Conservation (phyloP, 768 basidiomycete species). For the Hemileccinum rubropunctum region DNA sequence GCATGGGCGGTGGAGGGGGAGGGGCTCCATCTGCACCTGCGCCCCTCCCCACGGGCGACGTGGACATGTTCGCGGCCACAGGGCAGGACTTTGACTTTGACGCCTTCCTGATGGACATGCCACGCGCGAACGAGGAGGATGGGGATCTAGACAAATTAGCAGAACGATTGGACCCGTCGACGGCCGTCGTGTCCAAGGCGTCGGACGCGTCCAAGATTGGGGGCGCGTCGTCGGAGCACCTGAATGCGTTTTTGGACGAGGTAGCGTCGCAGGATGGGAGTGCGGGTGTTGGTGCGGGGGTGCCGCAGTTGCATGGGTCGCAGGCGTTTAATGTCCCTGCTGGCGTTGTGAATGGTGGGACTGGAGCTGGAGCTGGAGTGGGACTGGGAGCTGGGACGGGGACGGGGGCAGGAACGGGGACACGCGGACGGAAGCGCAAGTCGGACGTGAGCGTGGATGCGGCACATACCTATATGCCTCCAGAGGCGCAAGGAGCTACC, state of each 20-base stretch:
- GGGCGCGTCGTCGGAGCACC: conserved; percentile 33
- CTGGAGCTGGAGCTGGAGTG: neutral
- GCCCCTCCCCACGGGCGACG: conserved; percentile 1
- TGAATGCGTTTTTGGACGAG: conserved; percentile 44
- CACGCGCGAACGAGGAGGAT: conserved; percentile 27
- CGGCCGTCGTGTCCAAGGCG: conserved; percentile 22
- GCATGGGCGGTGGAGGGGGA: conserved; percentile 5
- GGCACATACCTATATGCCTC: neutral
- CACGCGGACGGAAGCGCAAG: conserved; percentile 39
- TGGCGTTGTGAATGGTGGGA: neutral
- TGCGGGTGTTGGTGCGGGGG: neutral
- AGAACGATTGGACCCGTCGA: conserved; percentile 31
- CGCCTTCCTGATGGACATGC: conserved; percentile 39
- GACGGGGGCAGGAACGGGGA: neutral
- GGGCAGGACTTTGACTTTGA: conserved; percentile 38
- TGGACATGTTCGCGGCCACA: conserved; percentile 19
- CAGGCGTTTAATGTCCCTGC: conserved; percentile 8
- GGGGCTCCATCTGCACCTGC: neutral
- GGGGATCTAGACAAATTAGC: conserved; percentile 34
- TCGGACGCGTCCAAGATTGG: conserved; percentile 29
- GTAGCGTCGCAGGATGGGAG: conserved; percentile 34
- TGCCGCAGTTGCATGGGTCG: neutral
- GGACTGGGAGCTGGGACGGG: neutral
- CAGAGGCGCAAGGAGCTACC: neutral
- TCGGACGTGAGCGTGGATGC: conserved; percentile 32